A percentile compares a stretch with the other conserved stretches of the same genome.
Evolutionary conservation across 306 rosid genomes (phyloP).

Genomic region (Chamaecrista fasciculata): DNA sequence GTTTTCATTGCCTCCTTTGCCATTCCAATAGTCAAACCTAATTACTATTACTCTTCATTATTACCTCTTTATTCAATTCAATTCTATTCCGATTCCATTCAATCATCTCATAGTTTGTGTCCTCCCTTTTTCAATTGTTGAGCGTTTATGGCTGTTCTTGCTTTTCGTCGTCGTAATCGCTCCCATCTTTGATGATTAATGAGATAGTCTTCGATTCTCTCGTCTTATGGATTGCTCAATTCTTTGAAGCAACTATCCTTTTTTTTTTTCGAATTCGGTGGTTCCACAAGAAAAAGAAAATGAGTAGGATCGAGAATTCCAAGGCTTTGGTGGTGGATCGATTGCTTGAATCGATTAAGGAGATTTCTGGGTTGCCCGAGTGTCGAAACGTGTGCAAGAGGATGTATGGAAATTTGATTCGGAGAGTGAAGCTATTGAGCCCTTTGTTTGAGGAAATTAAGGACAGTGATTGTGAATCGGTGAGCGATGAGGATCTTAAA

Average conservation of each 20-base stretch:
- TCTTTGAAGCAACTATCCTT: slow-evolving; percentile 4
- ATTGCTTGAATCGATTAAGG: slow-evolving; percentile 58
- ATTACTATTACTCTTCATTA: neutral
- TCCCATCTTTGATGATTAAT: slow-evolving; percentile 16
- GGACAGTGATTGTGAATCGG: slow-evolving; percentile 49
- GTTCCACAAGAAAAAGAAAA: slow-evolving; percentile 4
- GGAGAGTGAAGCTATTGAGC: slow-evolving; percentile 80
- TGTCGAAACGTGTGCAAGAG: slow-evolving; percentile 64
- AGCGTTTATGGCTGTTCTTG: slow-evolving; percentile 24
- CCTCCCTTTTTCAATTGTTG: slow-evolving; percentile 13
- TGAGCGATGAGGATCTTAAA: slow-evolving; percentile 48
- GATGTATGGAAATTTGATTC: slow-evolving; percentile 68
- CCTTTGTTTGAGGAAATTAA: slow-evolving; percentile 92
- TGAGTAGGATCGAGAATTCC: slow-evolving; percentile 53
- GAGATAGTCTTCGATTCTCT: slow-evolving; percentile 4
- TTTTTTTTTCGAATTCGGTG: slow-evolving; percentile 20
- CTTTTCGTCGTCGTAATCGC: slow-evolving; percentile 13
- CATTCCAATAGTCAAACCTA: slow-evolving; percentile 1
- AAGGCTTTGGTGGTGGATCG: slow-evolving; percentile 41
- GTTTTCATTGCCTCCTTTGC: neutral
- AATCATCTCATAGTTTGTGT: neutral
- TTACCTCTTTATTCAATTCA: neutral
- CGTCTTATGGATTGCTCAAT: slow-evolving; percentile 10
- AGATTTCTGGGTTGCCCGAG: slow-evolving; percentile 67
- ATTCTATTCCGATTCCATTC: neutral